Evolutionary conservation across 208 protist species (phyloP), one percentile per base, ranked within the genome.

Genomic region (Novymonas esmeraldas): DNA sequence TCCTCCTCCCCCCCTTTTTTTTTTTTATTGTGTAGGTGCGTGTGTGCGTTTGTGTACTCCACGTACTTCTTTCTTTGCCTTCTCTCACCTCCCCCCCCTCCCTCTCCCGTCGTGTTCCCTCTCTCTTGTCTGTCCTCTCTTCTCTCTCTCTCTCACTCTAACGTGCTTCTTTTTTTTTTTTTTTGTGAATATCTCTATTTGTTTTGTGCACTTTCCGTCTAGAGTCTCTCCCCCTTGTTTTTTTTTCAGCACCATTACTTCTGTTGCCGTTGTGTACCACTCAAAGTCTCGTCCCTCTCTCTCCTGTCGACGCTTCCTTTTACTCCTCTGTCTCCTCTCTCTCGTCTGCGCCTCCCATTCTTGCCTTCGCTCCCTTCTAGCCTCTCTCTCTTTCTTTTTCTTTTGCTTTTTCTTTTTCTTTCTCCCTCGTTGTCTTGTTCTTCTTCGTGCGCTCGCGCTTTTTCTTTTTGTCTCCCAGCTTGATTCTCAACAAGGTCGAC

Each of bases 351-450:
- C 45, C 45, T n/a, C 38, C 13, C 18, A 39, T 70, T 29, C 46
- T 20, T 51, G 46, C 20, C 22, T 51, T n/a, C 0, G 22, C n/a
- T 51, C 1, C 6, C 59, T 36, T 73, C 20, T 28, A 9, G 20
- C 6, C 28, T 44, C 55, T 61, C 1, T 59, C 3, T 9, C 18
- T 51, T 50, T 66, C 16, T 62, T 28, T 45, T 22, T 42, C 22
- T 26, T 7, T 26, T 62, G 13, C 22, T 29, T n/a, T 45, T 54
- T 24, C 3, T 67, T 33, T 45, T 33, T 45, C 20, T 54, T 67
- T 66, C 51, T 62, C 28, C 66, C 20, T 28, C 42, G 54, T 42
- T 54, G 10, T 13, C 20, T 6, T 39, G 29, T 41, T 58, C 31
- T 20, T 45, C 48, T 52, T 6, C 24, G 36, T 38, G 56, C 29